Conservation (phyloP, 139 green algal species). For the Micractinium sp. region DNA sequence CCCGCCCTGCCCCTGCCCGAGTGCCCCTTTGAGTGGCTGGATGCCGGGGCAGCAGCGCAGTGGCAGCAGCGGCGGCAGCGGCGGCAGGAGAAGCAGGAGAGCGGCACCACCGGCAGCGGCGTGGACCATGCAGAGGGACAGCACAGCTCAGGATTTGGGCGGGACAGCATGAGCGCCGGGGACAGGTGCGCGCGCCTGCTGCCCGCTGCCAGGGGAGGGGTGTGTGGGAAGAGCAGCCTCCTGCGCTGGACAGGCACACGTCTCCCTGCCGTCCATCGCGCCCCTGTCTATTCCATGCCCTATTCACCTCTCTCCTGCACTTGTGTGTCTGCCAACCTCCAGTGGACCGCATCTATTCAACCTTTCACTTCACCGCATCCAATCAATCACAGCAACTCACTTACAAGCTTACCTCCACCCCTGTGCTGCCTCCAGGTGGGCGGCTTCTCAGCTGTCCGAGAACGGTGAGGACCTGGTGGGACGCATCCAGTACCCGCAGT, state of each 20-base stretch:
- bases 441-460: constrained; percentile 55
- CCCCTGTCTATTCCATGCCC: neutral
- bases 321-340: too few relatives aligned
- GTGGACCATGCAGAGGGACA: neutral
- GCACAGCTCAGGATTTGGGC: neutral
- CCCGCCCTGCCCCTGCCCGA: neutral
- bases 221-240: too few relatives aligned
- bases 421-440: constrained; percentile 41
- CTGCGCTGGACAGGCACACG: neutral
- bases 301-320: too few relatives aligned
- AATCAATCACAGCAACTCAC: too few relatives aligned
- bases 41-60: neutral
- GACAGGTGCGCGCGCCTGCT: constrained; percentile 52
- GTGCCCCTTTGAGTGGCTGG: constrained; percentile 19
- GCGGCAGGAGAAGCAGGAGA: neutral
- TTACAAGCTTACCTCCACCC: neutral
- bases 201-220: neutral
- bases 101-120: neutral
- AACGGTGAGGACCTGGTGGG: constrained; percentile 81
- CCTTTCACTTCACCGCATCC: neutral
- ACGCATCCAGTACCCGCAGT: constrained; percentile 60
- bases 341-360: neutral
- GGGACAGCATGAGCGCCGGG: constrained; percentile 20
- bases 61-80: neutral
- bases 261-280: neutral